Conservation (phyloP, 139 green algal genomes). For the Chlamydomonas incerta region DNA sequence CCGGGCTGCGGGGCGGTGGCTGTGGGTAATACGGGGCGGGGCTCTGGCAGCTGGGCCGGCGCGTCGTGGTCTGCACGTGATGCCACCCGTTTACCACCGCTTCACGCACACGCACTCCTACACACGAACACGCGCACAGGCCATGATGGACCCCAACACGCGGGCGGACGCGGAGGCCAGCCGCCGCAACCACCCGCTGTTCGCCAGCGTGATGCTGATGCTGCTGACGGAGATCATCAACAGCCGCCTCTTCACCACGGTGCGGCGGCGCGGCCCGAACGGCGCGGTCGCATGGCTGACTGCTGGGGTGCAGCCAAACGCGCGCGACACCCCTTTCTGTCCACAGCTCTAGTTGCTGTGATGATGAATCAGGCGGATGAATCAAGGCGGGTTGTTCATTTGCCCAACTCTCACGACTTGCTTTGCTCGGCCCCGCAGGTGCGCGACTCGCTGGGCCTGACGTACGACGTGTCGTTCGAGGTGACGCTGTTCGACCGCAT, state of each 20-base stretch:
- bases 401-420: not conserved
- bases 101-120: too few relatives aligned
- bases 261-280: conserved; percentile 43
- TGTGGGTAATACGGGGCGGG: too few relatives aligned
- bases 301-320: too few relatives aligned
- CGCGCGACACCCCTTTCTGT: too few relatives aligned
- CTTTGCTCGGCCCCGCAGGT: conserved; percentile 48
- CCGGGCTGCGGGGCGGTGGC: too few relatives aligned
- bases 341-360: too few relatives aligned
- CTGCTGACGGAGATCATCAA: conserved; percentile 97
- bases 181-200: conserved; percentile 87
- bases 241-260: conserved; percentile 95
- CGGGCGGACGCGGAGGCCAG: conserved; percentile 4
- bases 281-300: too few relatives aligned
- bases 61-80: too few relatives aligned
- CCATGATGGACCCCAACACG: not conserved
- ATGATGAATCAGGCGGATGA: too few relatives aligned
- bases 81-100: too few relatives aligned
- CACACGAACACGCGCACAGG: not conserved
- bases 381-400: too few relatives aligned
- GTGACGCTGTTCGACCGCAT: conserved; percentile 71
- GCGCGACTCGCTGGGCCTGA: conserved; percentile 95
- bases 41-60: too few relatives aligned
- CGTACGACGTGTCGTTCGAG: conserved; percentile 99
- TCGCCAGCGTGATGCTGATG: conserved; percentile 70